Evolutionary conservation across 495 filamentous ascomycete genomes (phyloP), one percentile per base, ranked within the genome.

Genomic region (Aspergillus kassunensis): DNA sequence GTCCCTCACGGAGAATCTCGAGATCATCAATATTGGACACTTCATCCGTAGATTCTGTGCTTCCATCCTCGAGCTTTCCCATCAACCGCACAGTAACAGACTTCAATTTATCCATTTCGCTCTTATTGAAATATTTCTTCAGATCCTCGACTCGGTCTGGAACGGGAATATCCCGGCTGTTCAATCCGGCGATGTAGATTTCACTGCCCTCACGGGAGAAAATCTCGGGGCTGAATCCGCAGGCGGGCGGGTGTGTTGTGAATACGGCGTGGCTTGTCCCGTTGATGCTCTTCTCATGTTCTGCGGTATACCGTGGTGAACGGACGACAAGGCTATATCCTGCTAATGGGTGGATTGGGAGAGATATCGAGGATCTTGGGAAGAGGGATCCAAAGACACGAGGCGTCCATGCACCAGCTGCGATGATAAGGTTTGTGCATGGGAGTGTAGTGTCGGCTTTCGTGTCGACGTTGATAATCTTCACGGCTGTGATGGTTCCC

Each of bases 181-280:
- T 93, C 16, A 91, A 60, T 0, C 89, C 89, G 0, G 85, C 87
- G 53, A 93, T 68, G 60, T 89, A 91, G 12, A 91, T 81, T 43
- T 89, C 78, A 0, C 78, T 80, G 2, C 80, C 78, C 11, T 70
- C 57, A 6, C 88, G 75, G 3, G 81, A 81, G 65, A 90, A 90
- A 7, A 90, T 70, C 68, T 93, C 89, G 0, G 89, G 88, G 9
- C 79, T 81, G 66, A 84, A 89, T 0, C 75, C 80, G 21, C 67
- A 68, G 5, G 59, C 56, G 6, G 54, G 37, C 16, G 65, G 66
- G 54, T 72, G 72, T 3, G 80, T 80, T 0, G 84, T 84, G 67
- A 89, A 91, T 4, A 91, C 65, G 2, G 89, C 85, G 61, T 90
- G 83, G 60, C 86, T 89, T 13, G 59, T 49, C 9, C 68, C 68